Conservation (phyloP, 2,329 filamentous ascomycete genomes). For the Clarireedia sp. region DNA sequence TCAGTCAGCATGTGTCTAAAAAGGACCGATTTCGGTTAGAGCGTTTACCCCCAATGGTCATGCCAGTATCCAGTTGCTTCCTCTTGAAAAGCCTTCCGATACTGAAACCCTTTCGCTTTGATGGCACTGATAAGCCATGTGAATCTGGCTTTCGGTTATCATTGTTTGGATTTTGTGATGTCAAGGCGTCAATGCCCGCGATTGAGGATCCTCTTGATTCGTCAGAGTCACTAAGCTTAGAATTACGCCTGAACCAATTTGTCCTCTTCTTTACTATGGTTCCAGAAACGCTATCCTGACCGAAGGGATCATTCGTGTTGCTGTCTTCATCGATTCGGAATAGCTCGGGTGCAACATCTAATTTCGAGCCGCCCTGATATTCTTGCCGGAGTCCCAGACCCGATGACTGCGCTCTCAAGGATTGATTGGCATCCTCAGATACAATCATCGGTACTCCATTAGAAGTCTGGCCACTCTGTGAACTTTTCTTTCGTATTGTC, state of each 20-base stretch:
- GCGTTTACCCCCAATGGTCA: conserved; percentile 25
- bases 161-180: conserved; percentile 16
- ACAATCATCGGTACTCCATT: neutral
- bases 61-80: conserved; percentile 19
- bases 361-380: conserved; percentile 12
- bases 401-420: conserved; percentile 5
- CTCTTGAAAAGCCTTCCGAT: conserved; percentile 28
- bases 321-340: conserved; percentile 17
- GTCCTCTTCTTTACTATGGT: conserved; percentile 25
- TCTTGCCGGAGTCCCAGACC: conserved; percentile 20
- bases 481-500: conserved; percentile 27
- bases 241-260: conserved; percentile 29
- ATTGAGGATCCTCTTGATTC: conserved; percentile 14
- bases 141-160: conserved; percentile 5
- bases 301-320: conserved; percentile 14
- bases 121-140: conserved; percentile 5
- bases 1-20: neutral
- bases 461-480: conserved; percentile 12
- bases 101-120: conserved; percentile 26
- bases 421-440: neutral
- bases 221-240: conserved; percentile 19
- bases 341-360: conserved; percentile 12
- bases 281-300: conserved; percentile 18
- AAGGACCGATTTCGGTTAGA: neutral
- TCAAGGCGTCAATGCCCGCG: conserved; percentile 7